phyloP scores from a whole-genome alignment of 371 early-diverging fungal genomes.

The Mortierella sp. region DNA sequence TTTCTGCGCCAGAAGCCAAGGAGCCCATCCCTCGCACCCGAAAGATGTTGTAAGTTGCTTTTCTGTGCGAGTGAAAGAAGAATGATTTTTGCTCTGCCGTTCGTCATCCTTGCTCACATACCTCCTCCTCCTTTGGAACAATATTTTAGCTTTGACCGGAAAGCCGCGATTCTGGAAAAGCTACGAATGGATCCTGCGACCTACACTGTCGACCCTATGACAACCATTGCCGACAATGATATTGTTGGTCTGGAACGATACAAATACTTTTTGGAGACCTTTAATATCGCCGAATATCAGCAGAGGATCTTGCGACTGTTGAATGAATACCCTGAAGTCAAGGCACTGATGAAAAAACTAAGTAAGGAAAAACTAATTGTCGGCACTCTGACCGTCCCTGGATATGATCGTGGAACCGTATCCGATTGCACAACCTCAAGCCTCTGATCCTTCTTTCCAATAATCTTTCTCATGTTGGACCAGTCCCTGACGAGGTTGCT shows the following conservation, averaged over 20 bases:
- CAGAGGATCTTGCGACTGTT: constrained; percentile 37
- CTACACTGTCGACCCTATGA: constrained; percentile 47
- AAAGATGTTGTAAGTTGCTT: constrained; percentile 48
- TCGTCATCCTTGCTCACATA: too few relatives aligned
- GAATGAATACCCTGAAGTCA: constrained; percentile 52
- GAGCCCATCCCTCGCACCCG: constrained; percentile 25
- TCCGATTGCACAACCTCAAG: background rate
- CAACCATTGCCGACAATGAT: constrained; percentile 50
- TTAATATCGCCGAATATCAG: constrained; percentile 52
- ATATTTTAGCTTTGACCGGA: constrained; percentile 51
- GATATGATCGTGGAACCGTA: background rate
- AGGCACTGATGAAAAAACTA: constrained; percentile 45
- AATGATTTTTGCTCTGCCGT: too few relatives aligned
- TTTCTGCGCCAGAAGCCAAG: constrained; percentile 43
- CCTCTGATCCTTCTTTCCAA: background rate
- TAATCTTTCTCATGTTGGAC: background rate
- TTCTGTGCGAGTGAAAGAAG: too few relatives aligned
- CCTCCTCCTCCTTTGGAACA: too few relatives aligned
- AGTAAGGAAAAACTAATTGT: constrained; percentile 20
- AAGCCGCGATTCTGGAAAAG: constrained; percentile 48
- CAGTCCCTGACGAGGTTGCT: constrained; percentile 42
- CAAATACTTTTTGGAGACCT: constrained; percentile 47
- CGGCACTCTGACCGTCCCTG: too few relatives aligned
- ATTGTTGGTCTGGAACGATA: constrained; percentile 43
- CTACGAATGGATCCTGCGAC: constrained; percentile 46